phyloP scores from a whole-genome alignment of 225 moss, liverwort and hornwort species.

The Ulota crispa region DNA sequence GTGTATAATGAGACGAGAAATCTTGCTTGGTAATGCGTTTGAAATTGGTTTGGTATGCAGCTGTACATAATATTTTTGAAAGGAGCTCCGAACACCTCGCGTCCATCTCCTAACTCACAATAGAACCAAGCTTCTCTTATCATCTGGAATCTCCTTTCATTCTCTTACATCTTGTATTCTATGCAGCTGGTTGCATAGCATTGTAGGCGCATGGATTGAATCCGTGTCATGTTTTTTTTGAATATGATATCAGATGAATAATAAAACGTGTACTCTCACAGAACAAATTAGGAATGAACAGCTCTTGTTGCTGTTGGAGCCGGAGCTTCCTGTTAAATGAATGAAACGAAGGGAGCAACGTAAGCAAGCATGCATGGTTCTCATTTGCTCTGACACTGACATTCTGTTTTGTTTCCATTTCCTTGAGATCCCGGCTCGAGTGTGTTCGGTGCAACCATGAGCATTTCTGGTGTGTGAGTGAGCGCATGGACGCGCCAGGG shows the following conservation, averaged over 20 bases:
- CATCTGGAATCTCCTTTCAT: not conserved
- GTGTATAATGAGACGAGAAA: not conserved
- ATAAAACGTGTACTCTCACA: no score
- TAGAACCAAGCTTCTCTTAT: not conserved
- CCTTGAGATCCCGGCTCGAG: not conserved
- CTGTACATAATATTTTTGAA: not conserved
- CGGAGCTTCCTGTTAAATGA: not conserved
- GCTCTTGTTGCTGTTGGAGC: not conserved
- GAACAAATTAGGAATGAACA: no score
- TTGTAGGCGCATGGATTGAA: not conserved
- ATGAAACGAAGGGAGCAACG: not conserved
- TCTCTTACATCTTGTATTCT: not conserved
- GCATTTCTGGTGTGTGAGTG: not conserved
- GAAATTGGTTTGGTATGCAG: not conserved
- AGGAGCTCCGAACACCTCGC: not conserved
- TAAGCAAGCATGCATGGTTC: not conserved
- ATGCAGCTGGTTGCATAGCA: not conserved
- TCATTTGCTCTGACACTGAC: not conserved
- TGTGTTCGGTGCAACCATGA: not conserved
- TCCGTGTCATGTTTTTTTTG: not conserved
- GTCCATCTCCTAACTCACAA: not conserved
- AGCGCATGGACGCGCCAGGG: not conserved
- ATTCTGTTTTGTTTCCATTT: slow-evolving; percentile 6
- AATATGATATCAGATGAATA: not conserved
- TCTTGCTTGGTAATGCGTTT: not conserved